Evolutionary conservation across 768 basidiomycete genomes (phyloP).

Genomic region (Termitomyces sp.): DNA sequence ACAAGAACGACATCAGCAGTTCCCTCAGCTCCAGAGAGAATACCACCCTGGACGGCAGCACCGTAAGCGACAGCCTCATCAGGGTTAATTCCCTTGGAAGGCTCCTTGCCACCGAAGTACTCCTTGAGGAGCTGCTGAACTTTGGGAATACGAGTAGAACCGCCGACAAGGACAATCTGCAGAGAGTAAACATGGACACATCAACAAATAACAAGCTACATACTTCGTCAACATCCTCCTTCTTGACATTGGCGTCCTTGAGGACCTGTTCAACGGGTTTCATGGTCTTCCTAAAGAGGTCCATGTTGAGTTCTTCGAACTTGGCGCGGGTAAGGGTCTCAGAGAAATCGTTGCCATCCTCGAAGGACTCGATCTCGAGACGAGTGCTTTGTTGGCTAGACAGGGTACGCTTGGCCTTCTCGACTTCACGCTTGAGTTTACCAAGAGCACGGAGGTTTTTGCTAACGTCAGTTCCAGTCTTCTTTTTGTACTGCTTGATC

Average conservation of each 20-base stretch:
- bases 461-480: conserved; percentile 80
- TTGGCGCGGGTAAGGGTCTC: conserved; percentile 97
- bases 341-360: conserved; percentile 94
- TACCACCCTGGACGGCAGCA: conserved; percentile 98
- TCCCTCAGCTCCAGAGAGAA: conserved; percentile 91
- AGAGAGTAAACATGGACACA: neutral
- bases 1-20: conserved; percentile 90
- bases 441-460: conserved; percentile 80
- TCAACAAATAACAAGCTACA: neutral
- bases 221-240: conserved; percentile 93
- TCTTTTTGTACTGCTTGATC: conserved; percentile 87
- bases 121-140: conserved; percentile 98
- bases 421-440: conserved; percentile 90
- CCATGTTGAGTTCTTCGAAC: conserved; percentile 98
- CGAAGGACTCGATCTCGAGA: conserved; percentile 95
- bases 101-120: conserved; percentile 95
- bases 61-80: conserved; percentile 99
- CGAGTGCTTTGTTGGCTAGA: conserved; percentile 86
- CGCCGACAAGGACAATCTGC: conserved; percentile 89
- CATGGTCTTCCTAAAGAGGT: conserved; percentile 99
- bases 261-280: conserved; percentile 98
- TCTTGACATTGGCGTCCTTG: conserved; percentile 97
- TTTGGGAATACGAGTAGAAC: conserved; percentile 99
- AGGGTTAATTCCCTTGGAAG: conserved; percentile 97
- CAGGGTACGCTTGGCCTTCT: conserved; percentile 92